phyloP scores from a whole-genome alignment of 2,329 filamentous ascomycete species.

The Orbilia oligospora region DNA sequence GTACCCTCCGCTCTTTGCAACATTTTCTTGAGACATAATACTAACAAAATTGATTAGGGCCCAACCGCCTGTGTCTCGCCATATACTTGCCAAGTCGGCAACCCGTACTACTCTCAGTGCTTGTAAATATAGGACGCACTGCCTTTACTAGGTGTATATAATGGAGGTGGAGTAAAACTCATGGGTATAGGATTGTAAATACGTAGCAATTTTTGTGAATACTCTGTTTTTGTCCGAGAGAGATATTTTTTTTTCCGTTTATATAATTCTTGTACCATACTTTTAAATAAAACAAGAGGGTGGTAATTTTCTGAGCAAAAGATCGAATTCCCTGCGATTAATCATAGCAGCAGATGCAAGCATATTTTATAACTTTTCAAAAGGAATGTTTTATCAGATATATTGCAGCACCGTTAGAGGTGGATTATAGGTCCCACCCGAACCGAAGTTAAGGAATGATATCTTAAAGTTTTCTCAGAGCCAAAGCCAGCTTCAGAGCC shows the following conservation, averaged over 20 bases:
- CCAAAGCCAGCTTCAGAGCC: background rate
- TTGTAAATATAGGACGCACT: conserved; percentile 62
- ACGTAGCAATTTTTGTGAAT: background rate
- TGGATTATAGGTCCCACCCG: too few species aligned
- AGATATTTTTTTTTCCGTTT: background rate
- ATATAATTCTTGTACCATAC: background rate
- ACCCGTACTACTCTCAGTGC: conserved; percentile 67
- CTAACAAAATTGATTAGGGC: conserved; percentile 60
- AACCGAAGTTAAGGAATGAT: too few species aligned
- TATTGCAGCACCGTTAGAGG: too few species aligned
- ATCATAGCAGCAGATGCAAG: too few species aligned
- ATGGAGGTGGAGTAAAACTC: background rate
- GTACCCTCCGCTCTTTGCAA: background rate
- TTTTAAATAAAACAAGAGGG: background rate
- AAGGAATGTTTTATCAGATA: too few species aligned
- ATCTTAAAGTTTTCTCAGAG: background rate
- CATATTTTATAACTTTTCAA: too few species aligned
- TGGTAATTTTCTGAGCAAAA: too few species aligned
- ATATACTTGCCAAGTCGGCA: conserved; percentile 65
- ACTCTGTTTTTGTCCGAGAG: background rate
- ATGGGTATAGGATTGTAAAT: conserved; percentile 4
- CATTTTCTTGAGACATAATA: background rate
- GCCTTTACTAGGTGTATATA: background rate
- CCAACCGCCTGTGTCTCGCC: conserved; percentile 65
- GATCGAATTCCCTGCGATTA: too few species aligned